Evolutionary conservation across 768 basidiomycete species (phyloP).

Genomic region (Leccinum uliginosum): DNA sequence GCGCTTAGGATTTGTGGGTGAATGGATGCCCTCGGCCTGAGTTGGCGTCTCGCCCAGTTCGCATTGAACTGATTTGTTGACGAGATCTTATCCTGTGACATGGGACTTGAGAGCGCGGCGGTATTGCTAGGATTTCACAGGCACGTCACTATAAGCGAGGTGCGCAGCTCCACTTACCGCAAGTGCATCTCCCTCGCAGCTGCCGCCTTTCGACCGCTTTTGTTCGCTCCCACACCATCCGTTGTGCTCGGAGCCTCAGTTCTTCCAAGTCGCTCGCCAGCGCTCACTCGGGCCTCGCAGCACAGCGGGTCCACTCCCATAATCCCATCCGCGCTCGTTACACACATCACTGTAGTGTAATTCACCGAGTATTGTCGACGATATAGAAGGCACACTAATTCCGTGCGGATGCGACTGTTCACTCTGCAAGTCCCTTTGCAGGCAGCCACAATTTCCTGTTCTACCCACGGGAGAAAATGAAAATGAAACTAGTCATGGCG

Average conservation of each 20-base stretch:
- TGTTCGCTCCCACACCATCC: background rate
- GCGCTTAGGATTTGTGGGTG: slow-evolving; percentile 43
- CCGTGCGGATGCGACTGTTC: too few relatives aligned
- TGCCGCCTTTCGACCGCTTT: background rate
- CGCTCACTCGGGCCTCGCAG: too few relatives aligned
- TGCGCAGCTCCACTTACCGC: background rate
- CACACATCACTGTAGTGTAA: too few relatives aligned
- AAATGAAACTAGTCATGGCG: background rate
- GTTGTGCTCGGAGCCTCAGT: background rate
- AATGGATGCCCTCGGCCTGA: slow-evolving; percentile 22
- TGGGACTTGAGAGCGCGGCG: slow-evolving; percentile 40
- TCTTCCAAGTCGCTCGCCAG: too few relatives aligned
- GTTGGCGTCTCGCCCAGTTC: slow-evolving; percentile 42
- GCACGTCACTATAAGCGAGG: background rate
- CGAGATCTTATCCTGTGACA: slow-evolving; percentile 45
- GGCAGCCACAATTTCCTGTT: too few relatives aligned
- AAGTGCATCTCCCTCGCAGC: background rate
- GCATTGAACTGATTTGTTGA: slow-evolving; percentile 44
- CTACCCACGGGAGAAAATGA: background rate
- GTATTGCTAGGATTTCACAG: too few relatives aligned
- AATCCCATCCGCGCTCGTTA: background rate
- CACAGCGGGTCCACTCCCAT: background rate
- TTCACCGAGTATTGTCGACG: too few relatives aligned
- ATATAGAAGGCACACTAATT: too few relatives aligned
- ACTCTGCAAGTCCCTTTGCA: too few relatives aligned